Percentiles rank a stretch among this genome's conserved stretches.
phyloP scores from a whole-genome alignment of 352 stramenopile species.

The Lagenidium giganteum region DNA sequence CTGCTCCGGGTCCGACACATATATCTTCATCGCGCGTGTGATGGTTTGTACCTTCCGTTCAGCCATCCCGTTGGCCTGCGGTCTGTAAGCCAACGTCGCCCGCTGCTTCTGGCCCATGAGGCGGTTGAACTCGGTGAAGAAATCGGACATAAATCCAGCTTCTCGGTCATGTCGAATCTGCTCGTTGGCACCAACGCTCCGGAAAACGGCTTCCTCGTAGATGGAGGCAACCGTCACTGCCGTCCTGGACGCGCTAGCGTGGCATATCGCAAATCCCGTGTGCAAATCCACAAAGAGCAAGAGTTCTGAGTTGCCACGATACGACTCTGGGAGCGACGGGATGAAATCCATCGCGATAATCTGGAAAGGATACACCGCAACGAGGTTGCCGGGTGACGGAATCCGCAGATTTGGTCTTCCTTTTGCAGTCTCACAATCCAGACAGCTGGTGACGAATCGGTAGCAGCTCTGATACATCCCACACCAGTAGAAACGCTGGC shows the following conservation, averaged over 20 bases:
- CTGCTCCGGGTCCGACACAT: constrained; percentile 9
- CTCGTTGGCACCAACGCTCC: constrained; percentile 6
- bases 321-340: neutral
- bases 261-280: neutral
- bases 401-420: constrained; percentile 1
- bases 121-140: constrained; percentile 15
- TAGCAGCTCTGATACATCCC: constrained; percentile 6
- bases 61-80: constrained; percentile 6
- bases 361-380: neutral
- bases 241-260: neutral
- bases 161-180: constrained; percentile 18
- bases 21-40: constrained; percentile 10
- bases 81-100: constrained; percentile 8
- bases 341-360: neutral
- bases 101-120: constrained; percentile 6
- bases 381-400: neutral
- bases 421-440: constrained; percentile 18
- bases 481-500: constrained; percentile 7
- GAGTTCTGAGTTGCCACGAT: constrained; percentile 1
- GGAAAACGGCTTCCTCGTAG: constrained; percentile 3
- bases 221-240: neutral
- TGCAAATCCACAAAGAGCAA: neutral
- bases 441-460: constrained; percentile 3
- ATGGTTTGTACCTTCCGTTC: constrained; percentile 16
- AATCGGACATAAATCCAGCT: constrained; percentile 7